Evolutionary conservation across 2,329 filamentous ascomycete species (phyloP).

Genomic region (Colletotrichum somersetense): DNA sequence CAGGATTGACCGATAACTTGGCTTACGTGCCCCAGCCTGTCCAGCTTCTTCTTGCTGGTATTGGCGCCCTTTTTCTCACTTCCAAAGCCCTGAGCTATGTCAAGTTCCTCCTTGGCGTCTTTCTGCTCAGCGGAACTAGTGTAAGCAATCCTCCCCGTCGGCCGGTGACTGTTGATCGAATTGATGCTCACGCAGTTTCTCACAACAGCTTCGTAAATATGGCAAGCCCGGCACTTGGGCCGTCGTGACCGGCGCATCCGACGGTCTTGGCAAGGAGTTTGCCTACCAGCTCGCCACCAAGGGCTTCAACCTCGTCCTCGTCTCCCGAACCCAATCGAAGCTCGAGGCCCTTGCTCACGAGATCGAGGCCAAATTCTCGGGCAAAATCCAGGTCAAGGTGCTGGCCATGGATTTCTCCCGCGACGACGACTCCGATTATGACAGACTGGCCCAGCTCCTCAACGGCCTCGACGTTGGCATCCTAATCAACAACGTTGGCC

Average conservation of each 20-base stretch:
- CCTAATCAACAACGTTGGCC: conserved; percentile 96
- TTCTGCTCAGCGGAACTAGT: conserved; percentile 74
- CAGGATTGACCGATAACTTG: conserved; percentile 49
- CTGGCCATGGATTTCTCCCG: conserved; percentile 92
- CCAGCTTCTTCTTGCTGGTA: conserved; percentile 61
- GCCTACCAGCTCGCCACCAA: conserved; percentile 89
- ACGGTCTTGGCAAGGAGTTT: conserved; percentile 97
- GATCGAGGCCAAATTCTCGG: conserved; percentile 77
- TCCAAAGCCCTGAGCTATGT: conserved; percentile 70
- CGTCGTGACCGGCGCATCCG: conserved; percentile 93
- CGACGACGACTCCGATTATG: conserved; percentile 85
- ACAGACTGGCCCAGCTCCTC: conserved; percentile 75
- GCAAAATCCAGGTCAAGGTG: conserved; percentile 77
- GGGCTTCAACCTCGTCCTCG: conserved; percentile 94
- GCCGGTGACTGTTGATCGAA: background rate
- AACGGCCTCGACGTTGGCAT: conserved; percentile 84
- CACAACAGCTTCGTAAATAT: conserved; percentile 82
- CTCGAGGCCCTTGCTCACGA: conserved; percentile 82
- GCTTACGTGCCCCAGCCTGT: conserved; percentile 58
- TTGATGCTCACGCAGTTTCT: conserved; percentile 42
- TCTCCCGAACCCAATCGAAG: conserved; percentile 96
- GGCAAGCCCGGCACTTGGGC: conserved; percentile 94
- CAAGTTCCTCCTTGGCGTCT: conserved; percentile 74
- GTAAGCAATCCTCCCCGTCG: conserved; percentile 57
- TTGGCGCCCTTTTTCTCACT: conserved; percentile 71